Percentiles rank a stretch among this genome's conserved stretches.
Evolutionary conservation across 306 rosid genomes (phyloP).

Genomic region (Cucumis hystrix): DNA sequence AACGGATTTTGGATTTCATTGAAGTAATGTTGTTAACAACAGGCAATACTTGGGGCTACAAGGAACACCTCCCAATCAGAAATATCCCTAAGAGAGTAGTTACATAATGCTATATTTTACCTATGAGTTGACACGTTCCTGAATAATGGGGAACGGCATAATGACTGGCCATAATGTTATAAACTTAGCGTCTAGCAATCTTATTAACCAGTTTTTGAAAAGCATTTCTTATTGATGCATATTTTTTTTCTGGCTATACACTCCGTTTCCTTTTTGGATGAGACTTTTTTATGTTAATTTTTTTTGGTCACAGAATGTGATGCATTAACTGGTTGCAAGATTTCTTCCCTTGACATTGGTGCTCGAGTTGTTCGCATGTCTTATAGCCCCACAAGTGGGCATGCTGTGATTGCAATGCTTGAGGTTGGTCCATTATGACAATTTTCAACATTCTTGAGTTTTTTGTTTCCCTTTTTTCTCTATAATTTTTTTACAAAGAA

Average conservation of each 20-base stretch:
- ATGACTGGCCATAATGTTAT: neutral
- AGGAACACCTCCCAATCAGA: neutral
- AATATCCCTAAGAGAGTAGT: neutral
- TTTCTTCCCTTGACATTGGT: constrained; percentile 77
- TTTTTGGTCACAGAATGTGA: constrained; percentile 56
- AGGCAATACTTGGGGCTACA: neutral
- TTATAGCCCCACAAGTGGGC: constrained; percentile 81
- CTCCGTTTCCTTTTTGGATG: neutral
- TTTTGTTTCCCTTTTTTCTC: neutral
- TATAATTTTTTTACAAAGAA: neutral
- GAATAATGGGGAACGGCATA: neutral
- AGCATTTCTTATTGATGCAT: neutral
- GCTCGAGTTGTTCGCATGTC: constrained; percentile 89
- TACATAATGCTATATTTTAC: neutral
- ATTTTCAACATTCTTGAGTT: neutral
- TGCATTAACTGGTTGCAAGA: constrained; percentile 89
- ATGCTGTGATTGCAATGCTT: constrained; percentile 73
- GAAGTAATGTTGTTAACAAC: neutral
- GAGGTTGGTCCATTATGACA: constrained; percentile 37
- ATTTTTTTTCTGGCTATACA: neutral
- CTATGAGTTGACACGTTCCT: neutral
- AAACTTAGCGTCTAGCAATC: neutral
- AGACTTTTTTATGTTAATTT: neutral
- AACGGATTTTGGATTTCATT: neutral
- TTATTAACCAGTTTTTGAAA: neutral